Evolutionary conservation across 129 eudicot species (phyloP).

Genomic region (Calendula officinalis): DNA sequence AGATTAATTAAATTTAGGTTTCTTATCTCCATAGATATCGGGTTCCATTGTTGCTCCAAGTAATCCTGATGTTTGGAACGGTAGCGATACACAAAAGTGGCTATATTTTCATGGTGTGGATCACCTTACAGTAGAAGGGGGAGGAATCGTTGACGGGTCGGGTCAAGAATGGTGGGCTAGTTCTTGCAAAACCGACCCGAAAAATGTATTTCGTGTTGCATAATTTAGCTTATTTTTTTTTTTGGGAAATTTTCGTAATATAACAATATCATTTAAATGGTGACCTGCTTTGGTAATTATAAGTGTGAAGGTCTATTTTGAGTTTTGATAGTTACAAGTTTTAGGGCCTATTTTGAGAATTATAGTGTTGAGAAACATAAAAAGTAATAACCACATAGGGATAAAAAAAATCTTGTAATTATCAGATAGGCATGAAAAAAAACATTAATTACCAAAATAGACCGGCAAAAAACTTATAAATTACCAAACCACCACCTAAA

Average conservation of each 20-base stretch:
- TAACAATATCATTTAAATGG: too few relatives aligned
- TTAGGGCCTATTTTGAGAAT: too few relatives aligned
- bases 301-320: too few relatives aligned
- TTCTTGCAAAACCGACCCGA: conserved; percentile 67
- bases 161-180: conserved; percentile 87
- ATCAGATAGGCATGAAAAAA: too few relatives aligned
- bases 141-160: conserved; percentile 73
- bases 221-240: conserved; percentile 5
- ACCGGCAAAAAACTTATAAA: too few relatives aligned
- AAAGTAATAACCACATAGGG: too few relatives aligned
- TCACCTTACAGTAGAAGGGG: conserved; percentile 70
- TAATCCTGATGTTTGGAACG: conserved; percentile 75
- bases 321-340: too few relatives aligned
- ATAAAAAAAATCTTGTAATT: too few relatives aligned
- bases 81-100: conserved; percentile 68
- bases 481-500: too few relatives aligned
- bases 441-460: too few relatives aligned
- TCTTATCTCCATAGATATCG: conserved; percentile 41
- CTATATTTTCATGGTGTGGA: conserved; percentile 66
- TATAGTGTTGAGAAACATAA: too few relatives aligned
- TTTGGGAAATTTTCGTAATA: conserved; percentile 5
- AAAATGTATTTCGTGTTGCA: conserved; percentile 47
- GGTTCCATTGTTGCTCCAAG: conserved; percentile 76
- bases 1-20: not conserved
- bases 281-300: too few relatives aligned